These are phyloP conservation scores for Dictyophora rubrovolvata DNA, from an alignment of 768 basidiomycete species.

Conservation along the genomic window DNA sequence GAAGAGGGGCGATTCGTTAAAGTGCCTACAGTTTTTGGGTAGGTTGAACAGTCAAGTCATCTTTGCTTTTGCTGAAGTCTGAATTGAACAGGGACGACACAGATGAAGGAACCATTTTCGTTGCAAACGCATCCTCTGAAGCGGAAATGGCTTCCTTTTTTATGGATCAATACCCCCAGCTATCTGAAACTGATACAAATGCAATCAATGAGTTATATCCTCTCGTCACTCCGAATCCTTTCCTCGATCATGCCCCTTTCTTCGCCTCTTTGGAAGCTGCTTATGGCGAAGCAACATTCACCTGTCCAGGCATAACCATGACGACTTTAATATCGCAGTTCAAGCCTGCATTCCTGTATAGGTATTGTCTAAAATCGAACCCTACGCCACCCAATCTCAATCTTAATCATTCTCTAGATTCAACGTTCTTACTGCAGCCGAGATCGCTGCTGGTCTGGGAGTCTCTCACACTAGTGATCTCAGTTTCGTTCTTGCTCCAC, in stretches of 20 bases:
- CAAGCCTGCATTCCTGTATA: not conserved
- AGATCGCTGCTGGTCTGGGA: conserved; percentile 1
- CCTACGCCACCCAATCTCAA: not conserved
- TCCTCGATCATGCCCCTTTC: conserved; percentile 2
- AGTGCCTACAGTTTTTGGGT: conserved; percentile 9
- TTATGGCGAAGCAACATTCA: conserved; percentile 5
- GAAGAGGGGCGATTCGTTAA: conserved; percentile 8
- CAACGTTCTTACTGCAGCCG: conserved; percentile 2
- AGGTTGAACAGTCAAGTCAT: not conserved
- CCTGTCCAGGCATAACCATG: conserved; percentile 5
- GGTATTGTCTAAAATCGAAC: not conserved
- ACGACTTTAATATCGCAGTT: not conserved
- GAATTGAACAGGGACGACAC: conserved; percentile 3
- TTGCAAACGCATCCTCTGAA: conserved; percentile 1
- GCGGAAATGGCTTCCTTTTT: conserved; percentile 4
- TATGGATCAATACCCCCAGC: conserved; percentile 6
- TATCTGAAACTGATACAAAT: not conserved
- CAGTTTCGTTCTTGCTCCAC: conserved; percentile 8
- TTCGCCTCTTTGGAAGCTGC: conserved; percentile 5
- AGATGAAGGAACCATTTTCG: conserved; percentile 7
- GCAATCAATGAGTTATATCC: conserved; percentile 6
- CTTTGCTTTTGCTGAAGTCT: not conserved
- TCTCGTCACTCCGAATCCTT: not conserved
- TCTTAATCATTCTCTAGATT: not conserved
- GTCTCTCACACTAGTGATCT: conserved; percentile 4